phyloP scores from a whole-genome alignment of 306 rosid species.

The Datisca glomerata region DNA sequence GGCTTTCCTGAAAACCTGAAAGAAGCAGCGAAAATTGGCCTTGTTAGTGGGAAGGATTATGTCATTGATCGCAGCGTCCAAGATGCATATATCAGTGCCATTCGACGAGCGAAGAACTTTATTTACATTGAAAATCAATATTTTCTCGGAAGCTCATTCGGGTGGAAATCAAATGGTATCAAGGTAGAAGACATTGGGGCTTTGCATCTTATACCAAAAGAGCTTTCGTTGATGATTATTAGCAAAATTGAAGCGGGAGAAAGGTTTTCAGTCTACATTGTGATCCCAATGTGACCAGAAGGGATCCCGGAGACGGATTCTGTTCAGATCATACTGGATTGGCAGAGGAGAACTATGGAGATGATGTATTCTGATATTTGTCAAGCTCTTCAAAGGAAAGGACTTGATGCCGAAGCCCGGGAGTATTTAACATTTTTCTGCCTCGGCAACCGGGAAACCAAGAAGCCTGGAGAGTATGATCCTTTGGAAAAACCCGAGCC shows the following conservation, averaged over 20 bases:
- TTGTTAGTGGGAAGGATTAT: conserved; percentile 2
- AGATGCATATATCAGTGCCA: not conserved
- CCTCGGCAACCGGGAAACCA: not conserved
- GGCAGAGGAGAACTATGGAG: conserved; percentile 1
- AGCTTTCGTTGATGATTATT: not conserved
- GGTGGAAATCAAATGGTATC: not conserved
- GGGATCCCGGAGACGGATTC: not conserved
- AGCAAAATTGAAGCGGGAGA: conserved; percentile 1
- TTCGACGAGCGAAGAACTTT: not conserved
- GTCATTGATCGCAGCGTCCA: not conserved
- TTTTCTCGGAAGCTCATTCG: not conserved
- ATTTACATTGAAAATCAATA: conserved; percentile 1
- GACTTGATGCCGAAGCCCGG: not conserved
- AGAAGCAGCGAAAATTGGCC: not conserved
- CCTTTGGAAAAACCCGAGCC: not conserved
- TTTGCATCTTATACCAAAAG: conserved; percentile 1
- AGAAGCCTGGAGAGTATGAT: not conserved
- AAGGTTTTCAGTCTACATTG: not conserved
- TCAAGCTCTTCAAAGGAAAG: not conserved
- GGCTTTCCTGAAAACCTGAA: conserved; percentile 1
- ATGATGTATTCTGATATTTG: not conserved
- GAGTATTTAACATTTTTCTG: not conserved
- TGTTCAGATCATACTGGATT: not conserved
- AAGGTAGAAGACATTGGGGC: not conserved
- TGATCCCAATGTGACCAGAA: not conserved